Base-by-base conservation (phyloP, 768 basidiomycete species). In the Hericium coralloides region DNA sequence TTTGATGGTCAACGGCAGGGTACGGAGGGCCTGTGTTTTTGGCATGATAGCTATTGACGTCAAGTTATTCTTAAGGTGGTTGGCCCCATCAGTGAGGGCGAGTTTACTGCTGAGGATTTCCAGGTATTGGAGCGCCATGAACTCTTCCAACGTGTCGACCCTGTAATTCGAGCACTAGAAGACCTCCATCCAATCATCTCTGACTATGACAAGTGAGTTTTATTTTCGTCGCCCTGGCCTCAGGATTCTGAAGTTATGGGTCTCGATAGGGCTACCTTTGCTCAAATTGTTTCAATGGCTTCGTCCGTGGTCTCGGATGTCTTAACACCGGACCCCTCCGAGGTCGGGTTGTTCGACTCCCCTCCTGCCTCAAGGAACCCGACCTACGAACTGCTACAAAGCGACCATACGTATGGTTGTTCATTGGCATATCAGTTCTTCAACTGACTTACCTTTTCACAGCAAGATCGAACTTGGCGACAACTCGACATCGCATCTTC, bases 1-100 rank as follows among this genome's bases (percentile, higher is more conserved):
- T 0, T 57, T 98, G 38, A 59, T 95, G 38, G 73, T 90, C 53
- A 97, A 97, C 63, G 95, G 95, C 23, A 76, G 95, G 36, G 92
- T 95, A 66, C 67, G 87, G 73, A 23, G 10, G 8, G 15, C 58
- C 2, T 22, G 9, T 57, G 23, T 18, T 23, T 18, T 3, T 3
- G 4, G 25, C 25, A 31, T 38, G 31, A 31, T 7, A 5, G 10
- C 20, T 55, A 51, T n/a, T 54, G 45, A 38, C 59, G 49, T 3
- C 38, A 15, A 4, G 25, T 22, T 12, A 6, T 15, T 26, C 25
- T 47, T 2, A 62, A 95, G 94, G 70, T 95, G 53, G 73, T 98
- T 25, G 90, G 91, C 0, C 91, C 92, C 0, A 72, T 97, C 38
- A 69, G 71, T 12, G 62, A 70, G 2, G 78, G 75, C 3, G 79